phyloP scores from a whole-genome alignment of 305 asterid species.

The Caryopteris hybrid region DNA sequence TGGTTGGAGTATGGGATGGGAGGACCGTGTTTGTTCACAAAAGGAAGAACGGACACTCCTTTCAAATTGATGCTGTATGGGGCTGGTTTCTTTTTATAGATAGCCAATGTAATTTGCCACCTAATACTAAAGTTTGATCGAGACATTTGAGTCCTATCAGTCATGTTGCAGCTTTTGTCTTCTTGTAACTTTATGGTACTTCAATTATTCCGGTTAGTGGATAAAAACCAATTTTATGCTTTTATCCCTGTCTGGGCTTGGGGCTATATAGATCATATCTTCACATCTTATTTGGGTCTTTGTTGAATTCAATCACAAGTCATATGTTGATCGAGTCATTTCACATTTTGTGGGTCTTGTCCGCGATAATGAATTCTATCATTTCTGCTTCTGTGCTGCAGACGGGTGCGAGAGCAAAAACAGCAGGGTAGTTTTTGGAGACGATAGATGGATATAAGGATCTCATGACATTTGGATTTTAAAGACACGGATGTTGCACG shows the following conservation, averaged over 20 bases:
- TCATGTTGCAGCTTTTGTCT: too few species aligned
- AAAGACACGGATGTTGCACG: neutral
- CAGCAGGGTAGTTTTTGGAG: conserved; percentile 50
- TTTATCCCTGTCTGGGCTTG: too few species aligned
- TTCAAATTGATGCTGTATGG: neutral
- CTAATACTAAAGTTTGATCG: neutral
- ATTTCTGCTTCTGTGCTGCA: conserved; percentile 34
- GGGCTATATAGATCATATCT: too few species aligned
- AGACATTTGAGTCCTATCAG: neutral
- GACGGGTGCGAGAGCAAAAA: conserved; percentile 65
- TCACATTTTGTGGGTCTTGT: too few species aligned
- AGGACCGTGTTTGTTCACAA: neutral
- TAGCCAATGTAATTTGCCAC: neutral
- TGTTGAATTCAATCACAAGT: too few species aligned
- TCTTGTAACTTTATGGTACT: too few species aligned
- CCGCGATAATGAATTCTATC: too few species aligned
- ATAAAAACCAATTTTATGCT: too few species aligned
- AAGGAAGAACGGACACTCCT: neutral
- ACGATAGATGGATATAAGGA: conserved; percentile 24
- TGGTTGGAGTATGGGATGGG: neutral
- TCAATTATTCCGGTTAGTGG: too few species aligned
- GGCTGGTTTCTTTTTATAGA: too few species aligned
- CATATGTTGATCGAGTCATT: too few species aligned
- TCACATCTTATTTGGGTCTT: too few species aligned
- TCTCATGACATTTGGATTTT: neutral